These are phyloP conservation scores for Dendrocalamus latiflorus DNA, from an alignment of 202 grass and related monocot genomes.

Conservation along the genomic window DNA sequence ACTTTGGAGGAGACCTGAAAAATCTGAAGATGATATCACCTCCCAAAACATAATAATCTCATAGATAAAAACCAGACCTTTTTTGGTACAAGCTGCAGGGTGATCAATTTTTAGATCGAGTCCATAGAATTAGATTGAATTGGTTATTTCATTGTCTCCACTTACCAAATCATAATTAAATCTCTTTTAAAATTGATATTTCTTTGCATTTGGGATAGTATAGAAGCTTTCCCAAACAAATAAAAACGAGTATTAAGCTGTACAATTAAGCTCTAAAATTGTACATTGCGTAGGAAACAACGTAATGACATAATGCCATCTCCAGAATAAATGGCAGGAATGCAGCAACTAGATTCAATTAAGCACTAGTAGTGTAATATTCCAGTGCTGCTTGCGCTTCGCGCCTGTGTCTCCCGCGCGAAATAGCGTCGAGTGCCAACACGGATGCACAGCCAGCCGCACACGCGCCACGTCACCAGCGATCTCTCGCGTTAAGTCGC, in stretches of 20 bases:
- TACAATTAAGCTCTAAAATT: background rate
- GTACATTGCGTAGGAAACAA: background rate
- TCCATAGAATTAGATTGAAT: background rate
- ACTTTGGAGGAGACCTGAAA: slow-evolving; percentile 72
- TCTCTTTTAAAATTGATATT: background rate
- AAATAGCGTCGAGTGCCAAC: too few relatives aligned
- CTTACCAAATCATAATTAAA: background rate
- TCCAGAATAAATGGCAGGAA: background rate
- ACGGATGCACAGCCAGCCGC: too few relatives aligned
- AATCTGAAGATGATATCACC: background rate
- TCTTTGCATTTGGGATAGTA: background rate
- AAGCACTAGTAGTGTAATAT: background rate
- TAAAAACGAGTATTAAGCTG: background rate
- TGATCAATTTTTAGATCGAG: background rate
- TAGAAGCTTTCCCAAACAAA: background rate
- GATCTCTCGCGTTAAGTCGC: too few relatives aligned
- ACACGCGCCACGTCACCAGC: too few relatives aligned
- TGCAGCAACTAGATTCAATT: background rate
- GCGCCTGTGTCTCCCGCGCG: too few relatives aligned
- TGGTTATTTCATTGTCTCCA: background rate
- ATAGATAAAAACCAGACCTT: background rate
- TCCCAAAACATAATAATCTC: background rate
- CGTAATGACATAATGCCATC: too few relatives aligned
- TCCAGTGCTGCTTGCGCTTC: too few relatives aligned
- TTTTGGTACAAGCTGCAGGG: background rate